Conservation (phyloP, 495 filamentous ascomycete genomes). For the Parathielavia appendiculata region DNA sequence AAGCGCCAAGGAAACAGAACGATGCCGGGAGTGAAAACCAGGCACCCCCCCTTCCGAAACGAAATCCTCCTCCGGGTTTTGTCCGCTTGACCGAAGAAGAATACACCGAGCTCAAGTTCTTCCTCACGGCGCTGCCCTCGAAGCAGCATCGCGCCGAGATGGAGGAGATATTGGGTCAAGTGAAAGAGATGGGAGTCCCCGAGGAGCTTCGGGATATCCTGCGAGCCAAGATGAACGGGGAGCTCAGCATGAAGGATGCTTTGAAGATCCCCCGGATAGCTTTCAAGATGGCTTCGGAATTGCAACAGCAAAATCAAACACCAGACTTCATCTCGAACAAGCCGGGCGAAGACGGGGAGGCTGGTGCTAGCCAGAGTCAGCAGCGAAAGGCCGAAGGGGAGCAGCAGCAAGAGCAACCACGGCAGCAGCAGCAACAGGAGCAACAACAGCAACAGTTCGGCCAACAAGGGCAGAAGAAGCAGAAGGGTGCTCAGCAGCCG, state of each 20-base stretch:
- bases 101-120: conserved; percentile 6
- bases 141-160: conserved; percentile 2
- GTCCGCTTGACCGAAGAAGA: conserved; percentile 35
- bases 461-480: conserved; percentile 29
- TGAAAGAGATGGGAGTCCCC: conserved; percentile 30
- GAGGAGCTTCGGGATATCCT: conserved; percentile 29
- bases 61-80: conserved; percentile 33
- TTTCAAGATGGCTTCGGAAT: conserved; percentile 18
- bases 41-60: background rate
- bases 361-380: conserved; percentile 1
- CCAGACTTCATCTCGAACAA: conserved; percentile 21
- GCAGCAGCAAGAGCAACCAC: conserved; percentile 11
- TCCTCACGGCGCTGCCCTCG: background rate
- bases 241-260: conserved; percentile 59
- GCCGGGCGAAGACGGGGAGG: conserved; percentile 16
- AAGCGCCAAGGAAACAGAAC: conserved; percentile 9
- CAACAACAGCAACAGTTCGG: conserved; percentile 26
- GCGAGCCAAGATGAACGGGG: conserved; percentile 47
- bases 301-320: conserved; percentile 3
- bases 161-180: conserved; percentile 6
- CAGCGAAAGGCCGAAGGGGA: conserved; percentile 20
- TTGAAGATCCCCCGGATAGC: conserved; percentile 29
- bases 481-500: conserved; percentile 6
- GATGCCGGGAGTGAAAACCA: background rate
- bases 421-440: conserved; percentile 14